Evolutionary conservation across 257 asterid genomes (phyloP).

Genomic region (Nicotiana noctiflora): DNA sequence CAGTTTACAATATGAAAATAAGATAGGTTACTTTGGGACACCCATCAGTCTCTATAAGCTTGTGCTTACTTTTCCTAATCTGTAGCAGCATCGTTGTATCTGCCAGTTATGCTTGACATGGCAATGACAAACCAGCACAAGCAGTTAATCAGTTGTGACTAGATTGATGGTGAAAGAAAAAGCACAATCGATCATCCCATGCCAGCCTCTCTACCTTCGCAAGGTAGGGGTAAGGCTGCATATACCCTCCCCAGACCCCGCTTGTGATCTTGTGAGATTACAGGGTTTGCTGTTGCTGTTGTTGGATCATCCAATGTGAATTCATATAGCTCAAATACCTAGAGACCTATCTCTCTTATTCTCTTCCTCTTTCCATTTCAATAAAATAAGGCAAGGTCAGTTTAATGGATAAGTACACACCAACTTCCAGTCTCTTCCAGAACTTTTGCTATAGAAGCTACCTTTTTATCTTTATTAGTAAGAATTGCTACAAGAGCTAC

Average conservation of each 20-base stretch:
- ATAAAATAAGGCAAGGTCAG: background rate
- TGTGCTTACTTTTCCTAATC: background rate
- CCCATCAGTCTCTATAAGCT: background rate
- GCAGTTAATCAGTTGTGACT: slow-evolving; percentile 5
- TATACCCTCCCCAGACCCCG: no score
- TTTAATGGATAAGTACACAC: background rate
- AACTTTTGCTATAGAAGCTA: background rate
- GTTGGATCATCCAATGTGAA: background rate
- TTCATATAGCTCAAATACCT: background rate
- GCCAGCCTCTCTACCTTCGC: background rate
- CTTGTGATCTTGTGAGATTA: no score
- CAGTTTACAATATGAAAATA: background rate
- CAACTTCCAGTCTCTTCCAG: background rate
- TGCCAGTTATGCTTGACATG: background rate
- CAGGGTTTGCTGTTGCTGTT: no score
- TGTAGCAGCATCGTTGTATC: background rate
- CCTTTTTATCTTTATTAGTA: background rate
- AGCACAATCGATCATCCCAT: background rate
- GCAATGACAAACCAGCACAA: background rate
- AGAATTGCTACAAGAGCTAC: background rate
- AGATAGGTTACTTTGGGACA: background rate
- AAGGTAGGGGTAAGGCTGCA: no score
- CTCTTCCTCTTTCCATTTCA: background rate
- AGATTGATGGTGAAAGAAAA: background rate
- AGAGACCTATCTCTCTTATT: background rate